These are phyloP conservation scores for Neurospora terricola DNA, from an alignment of 495 filamentous ascomycete species.

Conservation along the genomic window DNA sequence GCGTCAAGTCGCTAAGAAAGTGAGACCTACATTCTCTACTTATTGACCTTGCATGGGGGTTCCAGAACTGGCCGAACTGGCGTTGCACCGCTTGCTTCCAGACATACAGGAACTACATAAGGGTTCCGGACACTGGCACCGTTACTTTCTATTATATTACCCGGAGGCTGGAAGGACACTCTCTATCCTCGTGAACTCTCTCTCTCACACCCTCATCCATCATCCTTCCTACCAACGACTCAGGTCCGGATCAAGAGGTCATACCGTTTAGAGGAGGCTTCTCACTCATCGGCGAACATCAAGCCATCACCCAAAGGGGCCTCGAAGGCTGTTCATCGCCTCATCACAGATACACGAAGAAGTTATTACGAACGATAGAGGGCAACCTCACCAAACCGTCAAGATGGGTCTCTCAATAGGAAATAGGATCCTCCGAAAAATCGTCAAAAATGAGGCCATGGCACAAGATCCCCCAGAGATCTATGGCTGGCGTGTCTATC, in stretches of 20 bases:
- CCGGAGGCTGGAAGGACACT: not conserved
- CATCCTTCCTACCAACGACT: not conserved
- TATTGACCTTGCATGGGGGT: not conserved
- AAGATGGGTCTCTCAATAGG: slow-evolving; percentile 15
- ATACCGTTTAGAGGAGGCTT: not conserved
- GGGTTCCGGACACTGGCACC: not conserved
- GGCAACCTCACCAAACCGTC: slow-evolving; percentile 2
- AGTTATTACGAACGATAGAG: not conserved
- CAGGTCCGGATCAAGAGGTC: not conserved
- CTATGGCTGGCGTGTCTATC: slow-evolving; percentile 68
- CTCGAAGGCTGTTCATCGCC: not conserved
- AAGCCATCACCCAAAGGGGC: not conserved
- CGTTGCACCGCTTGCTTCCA: not conserved
- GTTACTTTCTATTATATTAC: not conserved
- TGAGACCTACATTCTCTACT: not conserved
- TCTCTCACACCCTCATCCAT: not conserved
- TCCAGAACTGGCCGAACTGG: not conserved
- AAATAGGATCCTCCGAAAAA: slow-evolving; percentile 42
- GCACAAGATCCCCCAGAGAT: slow-evolving; percentile 63
- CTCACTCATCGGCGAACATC: not conserved
- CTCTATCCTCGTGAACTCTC: not conserved
- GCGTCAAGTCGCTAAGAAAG: not conserved
- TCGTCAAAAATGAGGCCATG: slow-evolving; percentile 75
- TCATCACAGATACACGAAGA: not conserved
- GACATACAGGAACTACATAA: not conserved